These are phyloP conservation scores for Skeletonema menzelii DNA, from an alignment of 108 stramenopile species.

Conservation along the genomic window DNA sequence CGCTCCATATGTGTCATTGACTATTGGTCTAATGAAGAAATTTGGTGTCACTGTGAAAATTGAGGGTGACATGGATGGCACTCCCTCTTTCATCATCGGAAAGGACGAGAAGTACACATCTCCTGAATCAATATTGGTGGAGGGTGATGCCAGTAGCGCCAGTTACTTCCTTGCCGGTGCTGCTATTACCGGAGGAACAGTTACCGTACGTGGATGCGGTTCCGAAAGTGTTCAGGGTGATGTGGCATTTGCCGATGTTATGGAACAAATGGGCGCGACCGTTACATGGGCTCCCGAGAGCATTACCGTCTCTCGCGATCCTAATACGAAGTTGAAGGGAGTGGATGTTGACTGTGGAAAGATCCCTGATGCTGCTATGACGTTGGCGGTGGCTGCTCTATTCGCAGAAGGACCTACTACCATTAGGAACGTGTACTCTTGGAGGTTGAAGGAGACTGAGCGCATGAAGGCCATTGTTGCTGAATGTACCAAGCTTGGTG, in stretches of 20 bases:
- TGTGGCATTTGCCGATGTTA: slow-evolving; percentile 94
- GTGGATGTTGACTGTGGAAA: slow-evolving; percentile 97
- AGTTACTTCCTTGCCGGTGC: slow-evolving; percentile 97
- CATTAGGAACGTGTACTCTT: slow-evolving; percentile 96
- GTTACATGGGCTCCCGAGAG: slow-evolving; percentile 88
- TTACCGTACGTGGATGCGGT: slow-evolving; percentile 92
- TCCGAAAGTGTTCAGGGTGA: slow-evolving; percentile 94
- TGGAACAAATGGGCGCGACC: slow-evolving; percentile 95
- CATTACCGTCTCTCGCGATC: slow-evolving; percentile 92
- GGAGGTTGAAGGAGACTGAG: slow-evolving; percentile 98
- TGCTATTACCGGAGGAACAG: slow-evolving; percentile 94
- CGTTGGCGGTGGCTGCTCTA: slow-evolving; percentile 92
- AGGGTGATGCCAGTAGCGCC: slow-evolving; percentile 97
- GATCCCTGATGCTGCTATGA: slow-evolving; percentile 99
- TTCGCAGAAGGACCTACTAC: slow-evolving; percentile 96
- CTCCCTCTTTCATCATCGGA: slow-evolving; percentile 71
- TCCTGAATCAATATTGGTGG: slow-evolving; percentile 81
- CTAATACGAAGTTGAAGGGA: slow-evolving; percentile 74
- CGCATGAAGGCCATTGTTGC: slow-evolving; percentile 98
- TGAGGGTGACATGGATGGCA: slow-evolving; percentile 74
- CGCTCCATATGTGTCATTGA: slow-evolving; percentile 94
- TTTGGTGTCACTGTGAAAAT: slow-evolving; percentile 85
- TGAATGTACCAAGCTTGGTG: slow-evolving; percentile 96
- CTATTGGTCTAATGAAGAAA: slow-evolving; percentile 96
- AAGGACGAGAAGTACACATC: slow-evolving; percentile 69